Base-by-base conservation (phyloP, 345 rosid genomes). In the Adansonia digitata region DNA sequence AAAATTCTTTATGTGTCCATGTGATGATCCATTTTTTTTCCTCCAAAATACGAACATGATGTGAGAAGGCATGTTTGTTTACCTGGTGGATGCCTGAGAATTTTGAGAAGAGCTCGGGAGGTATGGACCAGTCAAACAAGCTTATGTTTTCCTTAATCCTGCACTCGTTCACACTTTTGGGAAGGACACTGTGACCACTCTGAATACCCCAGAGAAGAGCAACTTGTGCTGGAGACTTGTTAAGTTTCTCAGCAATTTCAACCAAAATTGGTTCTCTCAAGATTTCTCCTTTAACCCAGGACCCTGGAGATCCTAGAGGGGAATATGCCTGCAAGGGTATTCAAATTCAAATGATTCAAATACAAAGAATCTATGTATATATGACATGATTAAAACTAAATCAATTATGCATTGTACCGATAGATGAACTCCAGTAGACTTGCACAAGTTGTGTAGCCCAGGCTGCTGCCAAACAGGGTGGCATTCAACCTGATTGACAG, bases 391-490 rank as follows among this genome's bases (percentile, higher is more conserved):
- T 31, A 51, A 45, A n/a, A 40, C 15, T 0, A 60, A 48, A n/a
- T 5, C 9, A 29, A 34, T 45, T 18, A 39, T 20, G 64, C 13
- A 0, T 27, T 56, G 0, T 81, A 86, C 93, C 74, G 93, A 73
- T 75, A 89, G 77, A 76, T 80, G 86, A 71, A 89, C 84, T 45
- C 88, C 86, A 2, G 79, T 74, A 10, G 86, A 87, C 74, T 84
- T 82, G 86, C 93, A 89, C 48, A 87, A 77, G 24, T 77, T 75
- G 59, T 85, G 93, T 56, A 89, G 84, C 1, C 46, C 80, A 37
- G 89, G 82, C 69, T 87, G 91, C 85, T 87, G 87, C 93, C 93
- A 89, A 9, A 81, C 90, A 15, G 88, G 87, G 68, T 87, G 86
- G 78, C 90, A 83, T 69, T 87, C 93, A 7, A 84, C 91, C 80